Evolutionary conservation across 495 filamentous ascomycete species (phyloP).

Genomic region (Schizothecium vesticola): DNA sequence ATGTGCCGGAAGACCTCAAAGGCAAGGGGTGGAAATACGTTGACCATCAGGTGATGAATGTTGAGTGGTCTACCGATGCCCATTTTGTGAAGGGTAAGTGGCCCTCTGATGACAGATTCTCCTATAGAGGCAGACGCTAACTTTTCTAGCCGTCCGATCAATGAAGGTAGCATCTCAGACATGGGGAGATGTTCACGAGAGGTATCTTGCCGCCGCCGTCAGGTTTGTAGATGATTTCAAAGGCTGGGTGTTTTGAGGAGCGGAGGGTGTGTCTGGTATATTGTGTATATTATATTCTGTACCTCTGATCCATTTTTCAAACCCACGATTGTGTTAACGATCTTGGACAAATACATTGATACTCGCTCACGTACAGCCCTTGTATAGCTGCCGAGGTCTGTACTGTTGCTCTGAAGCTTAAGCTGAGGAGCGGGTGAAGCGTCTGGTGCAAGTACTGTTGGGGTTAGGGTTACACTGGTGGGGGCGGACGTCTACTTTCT

Average conservation of each 20-base stretch:
- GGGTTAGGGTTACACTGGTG: background rate
- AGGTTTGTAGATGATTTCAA: constrained; percentile 73
- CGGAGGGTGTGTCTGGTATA: background rate
- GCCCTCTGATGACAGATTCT: background rate
- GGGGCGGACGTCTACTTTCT: background rate
- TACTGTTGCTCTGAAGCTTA: background rate
- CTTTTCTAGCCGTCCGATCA: constrained; percentile 53
- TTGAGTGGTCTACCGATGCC: constrained; percentile 60
- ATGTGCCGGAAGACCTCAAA: constrained; percentile 56
- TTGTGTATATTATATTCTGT: background rate
- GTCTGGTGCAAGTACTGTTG: background rate
- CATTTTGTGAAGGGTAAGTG: constrained; percentile 70
- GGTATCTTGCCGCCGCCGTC: constrained; percentile 73
- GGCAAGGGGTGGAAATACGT: constrained; percentile 74
- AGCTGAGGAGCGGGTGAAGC: background rate
- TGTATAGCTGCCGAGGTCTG: background rate
- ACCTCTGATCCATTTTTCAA: background rate
- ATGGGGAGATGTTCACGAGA: constrained; percentile 77
- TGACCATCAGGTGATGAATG: constrained; percentile 59
- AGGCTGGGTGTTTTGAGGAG: constrained; percentile 53
- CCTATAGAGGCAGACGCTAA: constrained; percentile 12
- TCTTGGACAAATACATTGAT: background rate
- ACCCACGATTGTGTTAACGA: background rate
- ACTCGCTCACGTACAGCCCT: background rate
- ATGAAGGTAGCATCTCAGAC: constrained; percentile 69